Evolutionary conservation across 306 rosid species (phyloP).

Genomic region (Gastrolobium bilobum): DNA sequence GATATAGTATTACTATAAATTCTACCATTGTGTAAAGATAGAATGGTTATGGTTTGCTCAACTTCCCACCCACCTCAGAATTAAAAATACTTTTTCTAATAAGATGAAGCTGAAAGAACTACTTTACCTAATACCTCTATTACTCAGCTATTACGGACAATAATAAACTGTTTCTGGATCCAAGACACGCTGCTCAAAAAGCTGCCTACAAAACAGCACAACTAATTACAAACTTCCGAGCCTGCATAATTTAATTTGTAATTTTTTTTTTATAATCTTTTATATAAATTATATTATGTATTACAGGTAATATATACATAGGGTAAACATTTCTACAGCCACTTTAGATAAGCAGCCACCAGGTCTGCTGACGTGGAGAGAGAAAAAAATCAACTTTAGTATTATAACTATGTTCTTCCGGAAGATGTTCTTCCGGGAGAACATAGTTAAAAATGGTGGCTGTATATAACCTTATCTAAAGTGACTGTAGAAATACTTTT

Average conservation of each 20-base stretch:
- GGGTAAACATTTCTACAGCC: too few relatives aligned
- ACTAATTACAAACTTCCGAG: not conserved
- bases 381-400: too few relatives aligned
- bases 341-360: too few relatives aligned
- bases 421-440: too few relatives aligned
- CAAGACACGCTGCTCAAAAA: conserved; percentile 3
- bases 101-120: conserved; percentile 10
- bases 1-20: not conserved
- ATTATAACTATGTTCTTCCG: too few relatives aligned
- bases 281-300: too few relatives aligned
- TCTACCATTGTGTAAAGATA: not conserved
- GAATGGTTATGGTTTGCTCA: conserved; percentile 41
- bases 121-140: conserved; percentile 13
- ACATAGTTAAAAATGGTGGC: too few relatives aligned
- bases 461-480: too few relatives aligned
- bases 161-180: not conserved
- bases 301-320: too few relatives aligned
- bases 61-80: conserved; percentile 37
- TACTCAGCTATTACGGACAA: conserved; percentile 5
- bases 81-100: not conserved
- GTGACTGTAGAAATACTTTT: too few relatives aligned
- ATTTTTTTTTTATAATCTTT: too few relatives aligned
- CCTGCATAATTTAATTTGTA: not conserved
- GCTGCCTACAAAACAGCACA: not conserved
- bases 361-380: too few relatives aligned